phyloP scores from a whole-genome alignment of 805 yeast genomes.

The Zygoascus flipseniorum region DNA sequence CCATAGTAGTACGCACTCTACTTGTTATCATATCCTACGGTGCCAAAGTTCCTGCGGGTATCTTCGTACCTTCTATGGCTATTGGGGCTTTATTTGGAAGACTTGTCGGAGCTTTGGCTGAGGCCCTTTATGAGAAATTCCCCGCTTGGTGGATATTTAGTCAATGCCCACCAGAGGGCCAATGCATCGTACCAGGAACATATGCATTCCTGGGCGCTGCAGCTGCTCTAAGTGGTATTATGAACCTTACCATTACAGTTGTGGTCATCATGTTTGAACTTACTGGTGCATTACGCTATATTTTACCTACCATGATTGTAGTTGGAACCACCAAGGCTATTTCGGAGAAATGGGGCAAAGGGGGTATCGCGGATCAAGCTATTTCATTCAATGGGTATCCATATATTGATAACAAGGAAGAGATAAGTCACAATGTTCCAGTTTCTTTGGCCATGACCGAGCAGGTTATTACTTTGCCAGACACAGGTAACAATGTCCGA shows the following conservation, averaged over 20 bases:
- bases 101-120: conserved; percentile 37
- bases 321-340: conserved; percentile 80
- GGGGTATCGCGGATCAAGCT: conserved; percentile 96
- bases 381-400: conserved; percentile 85
- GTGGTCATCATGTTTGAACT: conserved; percentile 91
- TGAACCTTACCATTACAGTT: conserved; percentile 85
- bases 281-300: conserved; percentile 88
- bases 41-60: conserved; percentile 50
- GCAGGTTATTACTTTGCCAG: conserved; percentile 10
- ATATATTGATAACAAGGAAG: conserved; percentile 63
- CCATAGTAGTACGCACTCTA: conserved; percentile 61
- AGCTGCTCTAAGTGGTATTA: conserved; percentile 89
- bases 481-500: conserved; percentile 16
- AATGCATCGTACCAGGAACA: conserved; percentile 83
- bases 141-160: conserved; percentile 32
- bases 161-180: conserved; percentile 34
- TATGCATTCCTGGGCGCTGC: conserved; percentile 96
- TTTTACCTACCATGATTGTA: conserved; percentile 93
- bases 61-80: conserved; percentile 57
- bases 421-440: conserved; percentile 44
- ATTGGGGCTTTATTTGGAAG: conserved; percentile 55
- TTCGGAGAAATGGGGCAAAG: conserved; percentile 67
- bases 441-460: conserved; percentile 55
- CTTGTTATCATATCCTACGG: conserved; percentile 79
- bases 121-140: conserved; percentile 33